Base-by-base conservation (phyloP, 352 stramenopile genomes). In the Globisporangium ultimum region DNA sequence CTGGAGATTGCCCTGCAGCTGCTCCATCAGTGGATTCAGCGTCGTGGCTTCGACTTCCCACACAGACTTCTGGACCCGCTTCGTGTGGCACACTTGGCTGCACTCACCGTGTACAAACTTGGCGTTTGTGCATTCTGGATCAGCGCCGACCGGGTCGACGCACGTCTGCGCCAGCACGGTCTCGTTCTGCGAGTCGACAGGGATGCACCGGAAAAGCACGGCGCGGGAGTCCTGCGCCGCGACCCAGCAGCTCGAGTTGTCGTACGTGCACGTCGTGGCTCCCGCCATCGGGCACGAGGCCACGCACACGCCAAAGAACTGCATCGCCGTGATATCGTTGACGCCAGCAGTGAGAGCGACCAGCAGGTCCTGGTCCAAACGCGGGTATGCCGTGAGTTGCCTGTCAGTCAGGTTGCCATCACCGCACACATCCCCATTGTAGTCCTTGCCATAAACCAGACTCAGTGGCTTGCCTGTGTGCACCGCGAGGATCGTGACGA, bases 241-340 rank as follows among this genome's bases (percentile, higher is more conserved):
- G 8, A 64, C 48, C 84, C 84, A 93, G 66, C 84, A 93, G n/a
- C 68, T 87, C 36, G 72, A 40, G 12, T 76, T 76, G 58, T 78
- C 70, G 53, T 95, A 91, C 0, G 82, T 87, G 60, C 85, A 96
- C 11, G 88, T 78, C 17, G 65, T 71, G 13, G 80, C 67, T 1
- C 79, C 82, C 0, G 67, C 58, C 15, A 56, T 40, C 0, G 88
- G 88, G 40, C 88, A 96, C 0, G 53, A 61, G 15, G 57, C 38
- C 20, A 95, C 85, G 50, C 88, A 96, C 7, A 93, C 71, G 0
- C 88, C 88, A 55, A 89, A 95, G 59, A 94, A 92, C 60, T 88
- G 61, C 24, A 85, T 79, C 46, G 72, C 74, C 22, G 72, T 67
- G 15, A 84, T 36, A 10, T 36, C 60, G 12, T 71, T 56, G 12